phyloP scores from a whole-genome alignment of 176 grass and related monocot genomes.

The Microstegium vimineum region DNA sequence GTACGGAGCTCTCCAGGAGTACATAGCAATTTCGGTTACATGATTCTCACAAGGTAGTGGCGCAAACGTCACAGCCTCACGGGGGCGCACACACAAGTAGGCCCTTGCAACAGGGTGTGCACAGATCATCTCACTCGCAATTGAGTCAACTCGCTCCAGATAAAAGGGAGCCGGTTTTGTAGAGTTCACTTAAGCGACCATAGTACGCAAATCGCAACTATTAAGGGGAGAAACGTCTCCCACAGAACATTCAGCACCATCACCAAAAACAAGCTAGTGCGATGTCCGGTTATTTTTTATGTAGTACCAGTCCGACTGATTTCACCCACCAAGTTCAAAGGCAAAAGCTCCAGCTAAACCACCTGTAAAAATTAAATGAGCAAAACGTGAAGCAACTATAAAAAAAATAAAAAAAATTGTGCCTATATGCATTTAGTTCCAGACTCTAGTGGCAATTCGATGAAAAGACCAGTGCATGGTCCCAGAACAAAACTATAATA shows the following conservation, averaged over 20 bases:
- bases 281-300: background rate
- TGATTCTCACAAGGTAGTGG: background rate
- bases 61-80: background rate
- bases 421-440: background rate
- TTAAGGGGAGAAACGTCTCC: background rate
- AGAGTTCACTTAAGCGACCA: background rate
- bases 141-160: background rate
- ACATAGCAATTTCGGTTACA: background rate
- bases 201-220: background rate
- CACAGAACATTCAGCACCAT: constrained; percentile 22
- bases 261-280: constrained; percentile 25
- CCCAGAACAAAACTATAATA: background rate
- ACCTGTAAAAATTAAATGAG: background rate
- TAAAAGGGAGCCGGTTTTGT: background rate
- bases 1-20: background rate
- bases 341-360: background rate
- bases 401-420: background rate
- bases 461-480: background rate
- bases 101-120: background rate
- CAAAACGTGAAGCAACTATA: background rate
- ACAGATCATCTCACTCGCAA: background rate
- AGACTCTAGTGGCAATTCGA: background rate
- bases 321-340: background rate
- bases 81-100: background rate
- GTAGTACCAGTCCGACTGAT: background rate